phyloP scores from a whole-genome alignment of 1,139 yeast species.

The Hemisphaericaspora xylofermentans region DNA sequence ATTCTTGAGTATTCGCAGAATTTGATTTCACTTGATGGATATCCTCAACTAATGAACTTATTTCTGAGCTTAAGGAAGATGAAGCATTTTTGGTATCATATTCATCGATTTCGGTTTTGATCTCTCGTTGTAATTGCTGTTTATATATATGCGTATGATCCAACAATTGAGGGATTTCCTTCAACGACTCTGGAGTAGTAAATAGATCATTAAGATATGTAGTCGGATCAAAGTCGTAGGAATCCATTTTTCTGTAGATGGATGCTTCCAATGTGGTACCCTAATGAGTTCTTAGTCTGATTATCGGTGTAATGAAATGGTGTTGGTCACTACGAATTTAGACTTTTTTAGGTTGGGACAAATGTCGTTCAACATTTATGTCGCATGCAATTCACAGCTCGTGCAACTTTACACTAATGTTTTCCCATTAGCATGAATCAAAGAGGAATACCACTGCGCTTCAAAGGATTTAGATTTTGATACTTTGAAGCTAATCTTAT shows the following conservation, averaged over 20 bases:
- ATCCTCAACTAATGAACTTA: background rate
- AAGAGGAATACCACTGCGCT: too few relatives aligned
- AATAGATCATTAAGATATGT: constrained; percentile 38
- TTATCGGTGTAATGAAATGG: too few relatives aligned
- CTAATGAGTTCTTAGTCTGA: too few relatives aligned
- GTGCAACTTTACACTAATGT: too few relatives aligned
- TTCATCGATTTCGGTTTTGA: constrained; percentile 21
- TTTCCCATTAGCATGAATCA: too few relatives aligned
- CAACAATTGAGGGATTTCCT: constrained; percentile 48
- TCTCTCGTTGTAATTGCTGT: constrained; percentile 40
- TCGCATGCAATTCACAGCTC: too few relatives aligned
- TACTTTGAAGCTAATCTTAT: too few relatives aligned
- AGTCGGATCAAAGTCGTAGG: constrained; percentile 18
- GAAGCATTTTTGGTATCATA: constrained; percentile 20
- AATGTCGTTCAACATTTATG: too few relatives aligned
- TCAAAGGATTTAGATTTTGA: too few relatives aligned
- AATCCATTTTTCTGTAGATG: constrained; percentile 12
- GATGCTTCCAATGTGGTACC: background rate
- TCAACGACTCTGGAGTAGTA: constrained; percentile 41
- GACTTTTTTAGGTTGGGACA: too few relatives aligned
- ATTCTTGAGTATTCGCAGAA: constrained; percentile 50
- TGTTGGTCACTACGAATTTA: too few relatives aligned
- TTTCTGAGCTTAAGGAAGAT: constrained; percentile 34
- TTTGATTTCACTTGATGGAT: constrained; percentile 23
- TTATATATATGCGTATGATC: constrained; percentile 44